Evolutionary conservation across 2,329 filamentous ascomycete species (phyloP).

Genomic region (Trichophaea hybrida): DNA sequence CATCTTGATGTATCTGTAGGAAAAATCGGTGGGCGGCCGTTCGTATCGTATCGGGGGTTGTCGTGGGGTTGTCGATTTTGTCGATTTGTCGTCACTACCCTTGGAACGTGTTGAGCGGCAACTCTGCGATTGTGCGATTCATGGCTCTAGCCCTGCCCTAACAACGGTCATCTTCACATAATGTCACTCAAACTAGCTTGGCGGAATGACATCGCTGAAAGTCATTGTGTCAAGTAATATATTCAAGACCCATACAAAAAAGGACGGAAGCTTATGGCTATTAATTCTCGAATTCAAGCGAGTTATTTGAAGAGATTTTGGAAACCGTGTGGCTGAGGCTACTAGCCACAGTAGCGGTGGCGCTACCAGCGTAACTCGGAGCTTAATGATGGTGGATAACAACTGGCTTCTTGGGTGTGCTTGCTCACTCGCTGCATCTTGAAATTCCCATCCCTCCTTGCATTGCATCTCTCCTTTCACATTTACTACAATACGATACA

Average conservation of each 20-base stretch:
- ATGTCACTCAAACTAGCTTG: background rate
- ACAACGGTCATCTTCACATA: background rate
- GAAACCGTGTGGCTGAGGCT: background rate
- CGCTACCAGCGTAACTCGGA: background rate
- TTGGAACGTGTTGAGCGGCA: background rate
- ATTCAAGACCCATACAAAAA: background rate
- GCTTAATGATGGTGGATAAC: conserved; percentile 3
- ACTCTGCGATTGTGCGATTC: background rate
- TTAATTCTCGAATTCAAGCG: background rate
- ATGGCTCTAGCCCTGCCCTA: background rate
- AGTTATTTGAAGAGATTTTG: background rate
- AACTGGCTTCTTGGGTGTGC: conserved; percentile 2
- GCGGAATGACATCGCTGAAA: background rate
- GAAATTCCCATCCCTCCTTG: background rate
- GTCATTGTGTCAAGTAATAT: background rate
- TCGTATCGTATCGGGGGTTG: conserved; percentile 15
- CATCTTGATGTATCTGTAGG: conserved; percentile 18
- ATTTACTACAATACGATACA: background rate
- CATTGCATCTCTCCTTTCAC: conserved; percentile 1
- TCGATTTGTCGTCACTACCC: conserved; percentile 10
- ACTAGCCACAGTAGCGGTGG: background rate
- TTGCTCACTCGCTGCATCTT: background rate
- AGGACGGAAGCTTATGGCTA: background rate
- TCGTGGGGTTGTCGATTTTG: background rate
- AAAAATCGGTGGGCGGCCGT: conserved; percentile 4